Evolutionary conservation across 441 rosid species (phyloP), one percentile per base, ranked within the genome.

Genomic region (Gossypium trilobum): DNA sequence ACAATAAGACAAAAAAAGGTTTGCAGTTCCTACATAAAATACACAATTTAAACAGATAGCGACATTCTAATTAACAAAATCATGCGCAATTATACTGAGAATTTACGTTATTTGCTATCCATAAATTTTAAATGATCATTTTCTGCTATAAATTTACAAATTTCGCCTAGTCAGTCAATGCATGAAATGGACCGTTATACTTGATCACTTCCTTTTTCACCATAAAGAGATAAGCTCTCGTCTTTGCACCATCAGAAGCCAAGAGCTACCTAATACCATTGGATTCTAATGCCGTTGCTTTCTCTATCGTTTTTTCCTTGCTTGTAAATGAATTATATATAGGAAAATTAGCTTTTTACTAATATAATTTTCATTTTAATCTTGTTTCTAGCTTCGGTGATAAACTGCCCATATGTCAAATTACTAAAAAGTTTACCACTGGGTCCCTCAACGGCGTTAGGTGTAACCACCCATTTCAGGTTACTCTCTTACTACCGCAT

Each of bases 381-480:
- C n/a, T 20, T 2, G 14, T 1, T 55, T 33, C 63, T 54, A 69
- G 63, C 62, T 31, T 54, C 29, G 46, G 50, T 6, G 61, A 36
- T 29, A 8, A 51, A n/a, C 27, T 27, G 29, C 17, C 6, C 0
- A 33, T 1, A 19, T 56, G 54, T 42, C 69, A 64, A 42, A 42
- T 2, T n/a, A 48, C 44, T 69, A 33, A 31, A 13, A 56, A 17
- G 66, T 25, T 54, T 13, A 10, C 1, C 3, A 6, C 11, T 29
- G 74, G 72, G 62, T 48, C 73, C 44, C 72, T 23, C 9, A 22
- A 2, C 50, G 27, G 64, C 6, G 46, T 52, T 72, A 67, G 73
- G 76, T 77, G 68, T 72, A 66, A 76, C 79, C 13, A 50, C 50
- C 44, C 22, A 33, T 46, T 44, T 57, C 10, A 29, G 25, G n/a